Evolutionary conservation across 1,284 basidiomycete genomes (phyloP), one percentile per base, ranked within the genome.

Genomic region (Baeospora myosura): DNA sequence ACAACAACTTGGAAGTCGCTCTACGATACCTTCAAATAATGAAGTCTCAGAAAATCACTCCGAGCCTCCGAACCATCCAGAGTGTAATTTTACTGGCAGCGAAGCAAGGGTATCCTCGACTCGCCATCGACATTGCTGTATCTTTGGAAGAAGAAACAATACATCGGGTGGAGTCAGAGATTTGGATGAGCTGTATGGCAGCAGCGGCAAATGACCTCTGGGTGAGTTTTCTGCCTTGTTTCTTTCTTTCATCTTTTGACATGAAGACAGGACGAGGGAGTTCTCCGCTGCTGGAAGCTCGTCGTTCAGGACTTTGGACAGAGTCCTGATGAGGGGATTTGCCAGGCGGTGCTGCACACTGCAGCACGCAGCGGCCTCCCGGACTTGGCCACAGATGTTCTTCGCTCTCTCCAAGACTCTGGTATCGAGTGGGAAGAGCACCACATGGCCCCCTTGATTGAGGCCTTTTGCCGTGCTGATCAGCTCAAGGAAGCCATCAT

Each of bases 271-370:
- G 62, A 69, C 17, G 76, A 85, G 4, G 88, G 87, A 7, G 76
- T 83, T 3, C 47, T 67, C 25, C 56, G 59, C 38, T 76, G 75
- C 30, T 93, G 88, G 89, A 52, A 71, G 6, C 71, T 71, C 28
- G 66, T 77, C 20, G 74, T 81, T 2, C 54, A 70, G 6, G 66
- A 71, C 16, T 57, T 75, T 26, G 64, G 66, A 34, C 55, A 82
- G 38, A 62, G 66, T 1, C 86, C 84, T 0, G 82, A 87, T 51
- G 87, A 91, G 65, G 88, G 88, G 0, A 59, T 82, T 12, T 81
- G 83, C 50, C 53, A 82, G 11, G 64, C 73, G 23, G 76, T 89
- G 8, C 72, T 92, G 17, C 70, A 83, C 49, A 77, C 81, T 1
- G 86, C 85, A 11, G 86, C 74, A 16, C 78, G 87, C 8, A 68